Evolutionary conservation across 495 filamentous ascomycete species (phyloP).

Genomic region (Lophiostoma macrostomum): DNA sequence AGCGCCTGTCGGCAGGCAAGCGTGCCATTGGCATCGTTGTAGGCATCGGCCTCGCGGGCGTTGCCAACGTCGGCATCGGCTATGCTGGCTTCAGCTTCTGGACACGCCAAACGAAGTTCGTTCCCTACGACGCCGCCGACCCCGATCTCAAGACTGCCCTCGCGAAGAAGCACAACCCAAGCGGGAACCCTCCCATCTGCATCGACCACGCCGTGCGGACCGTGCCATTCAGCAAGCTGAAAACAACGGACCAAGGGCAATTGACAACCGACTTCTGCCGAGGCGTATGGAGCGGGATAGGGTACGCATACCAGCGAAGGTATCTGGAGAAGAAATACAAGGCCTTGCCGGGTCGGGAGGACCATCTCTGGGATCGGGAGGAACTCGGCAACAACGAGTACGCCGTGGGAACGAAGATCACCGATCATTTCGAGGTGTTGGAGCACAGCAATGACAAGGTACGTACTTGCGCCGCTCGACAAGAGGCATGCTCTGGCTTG

Average conservation of each 20-base stretch:
- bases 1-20: slow-evolving; percentile 7
- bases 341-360: slow-evolving; percentile 20
- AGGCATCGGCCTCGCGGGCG: slow-evolving; percentile 20
- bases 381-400: slow-evolving; percentile 25
- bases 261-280: slow-evolving; percentile 31
- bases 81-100: slow-evolving; percentile 27
- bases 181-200: slow-evolving; percentile 20
- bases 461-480: too few species aligned
- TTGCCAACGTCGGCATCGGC: slow-evolving; percentile 14
- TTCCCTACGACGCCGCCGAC: slow-evolving; percentile 16
- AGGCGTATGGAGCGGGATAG: slow-evolving; percentile 32
- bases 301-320: slow-evolving; percentile 31
- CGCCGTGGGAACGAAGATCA: slow-evolving; percentile 29
- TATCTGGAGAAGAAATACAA: slow-evolving; percentile 31
- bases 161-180: slow-evolving; percentile 22
- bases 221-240: slow-evolving; percentile 29
- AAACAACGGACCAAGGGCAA: slow-evolving; percentile 15
- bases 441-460: slow-evolving; percentile 31
- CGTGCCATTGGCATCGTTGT: slow-evolving; percentile 25
- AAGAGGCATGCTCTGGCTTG: too few species aligned
- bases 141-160: slow-evolving; percentile 23
- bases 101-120: slow-evolving; percentile 22
- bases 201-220: slow-evolving; percentile 31
- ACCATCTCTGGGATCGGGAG: slow-evolving; percentile 27
- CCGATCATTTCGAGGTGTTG: slow-evolving; percentile 37